phyloP scores from a whole-genome alignment of 805 yeast species.

The Nakazawaea anatomiae region DNA sequence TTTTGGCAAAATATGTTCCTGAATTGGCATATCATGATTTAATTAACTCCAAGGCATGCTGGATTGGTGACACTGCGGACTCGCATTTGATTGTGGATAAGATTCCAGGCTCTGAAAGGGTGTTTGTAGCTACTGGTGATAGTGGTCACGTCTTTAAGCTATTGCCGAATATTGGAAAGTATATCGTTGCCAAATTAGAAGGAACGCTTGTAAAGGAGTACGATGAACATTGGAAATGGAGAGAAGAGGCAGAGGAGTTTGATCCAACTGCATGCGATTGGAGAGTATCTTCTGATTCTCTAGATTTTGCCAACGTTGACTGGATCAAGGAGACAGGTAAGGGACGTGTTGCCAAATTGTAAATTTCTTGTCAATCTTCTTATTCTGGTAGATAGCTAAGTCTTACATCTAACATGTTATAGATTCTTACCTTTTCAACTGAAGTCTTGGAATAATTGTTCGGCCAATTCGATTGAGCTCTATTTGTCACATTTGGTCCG shows the following conservation, averaged over 20 bases:
- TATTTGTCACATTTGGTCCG: no score
- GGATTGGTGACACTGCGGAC: conserved; percentile 36
- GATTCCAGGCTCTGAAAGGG: conserved; percentile 26
- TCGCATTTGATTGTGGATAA: conserved; percentile 34
- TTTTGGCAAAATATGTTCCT: conserved; percentile 31
- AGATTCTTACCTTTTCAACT: no score
- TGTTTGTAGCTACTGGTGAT: conserved; percentile 41
- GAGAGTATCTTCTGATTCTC: conserved; percentile 17
- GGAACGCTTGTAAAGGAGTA: conserved; percentile 20
- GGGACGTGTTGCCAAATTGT: not conserved
- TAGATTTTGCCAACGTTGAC: conserved; percentile 13
- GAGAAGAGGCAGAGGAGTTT: conserved; percentile 13
- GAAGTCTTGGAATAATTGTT: no score
- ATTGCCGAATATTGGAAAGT: conserved; percentile 40
- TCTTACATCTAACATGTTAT: no score
- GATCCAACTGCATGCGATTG: conserved; percentile 18
- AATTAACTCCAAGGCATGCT: conserved; percentile 28
- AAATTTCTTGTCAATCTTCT: not conserved
- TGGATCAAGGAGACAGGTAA: conserved; percentile 1
- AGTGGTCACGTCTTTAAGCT: conserved; percentile 44
- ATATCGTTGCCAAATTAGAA: conserved; percentile 28
- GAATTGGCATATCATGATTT: conserved; percentile 32
- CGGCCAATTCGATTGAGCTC: no score
- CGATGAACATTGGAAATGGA: conserved; percentile 27
- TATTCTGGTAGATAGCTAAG: no score